phyloP scores from a whole-genome alignment of 768 basidiomycete species.

The Termitomyces eurrhizus region DNA sequence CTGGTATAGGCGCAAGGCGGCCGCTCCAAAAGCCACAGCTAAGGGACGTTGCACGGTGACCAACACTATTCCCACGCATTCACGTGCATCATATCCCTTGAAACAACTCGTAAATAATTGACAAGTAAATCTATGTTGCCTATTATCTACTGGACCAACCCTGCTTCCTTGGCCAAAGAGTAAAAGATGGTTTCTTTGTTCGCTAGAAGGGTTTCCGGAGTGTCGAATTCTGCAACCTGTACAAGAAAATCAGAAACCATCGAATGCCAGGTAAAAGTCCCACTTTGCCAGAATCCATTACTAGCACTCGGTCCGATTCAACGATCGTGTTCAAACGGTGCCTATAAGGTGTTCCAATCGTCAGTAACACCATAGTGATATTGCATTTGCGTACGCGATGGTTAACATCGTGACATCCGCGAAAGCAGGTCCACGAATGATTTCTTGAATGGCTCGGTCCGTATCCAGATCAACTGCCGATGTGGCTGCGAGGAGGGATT shows the following conservation, averaged over 20 bases:
- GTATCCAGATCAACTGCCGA: conserved; percentile 91
- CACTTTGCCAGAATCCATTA: conserved; percentile 77
- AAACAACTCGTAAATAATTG: background rate
- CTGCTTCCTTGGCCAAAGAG: conserved; percentile 63
- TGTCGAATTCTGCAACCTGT: conserved; percentile 76
- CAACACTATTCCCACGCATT: conserved; percentile 14
- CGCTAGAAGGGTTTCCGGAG: conserved; percentile 60
- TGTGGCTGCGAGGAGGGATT: conserved; percentile 48
- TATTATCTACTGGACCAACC: conserved; percentile 27
- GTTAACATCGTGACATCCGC: conserved; percentile 78
- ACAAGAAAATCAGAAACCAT: background rate
- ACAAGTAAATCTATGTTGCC: background rate
- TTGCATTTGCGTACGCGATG: conserved; percentile 60
- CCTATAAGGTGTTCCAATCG: conserved; percentile 28
- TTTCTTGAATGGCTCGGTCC: conserved; percentile 83
- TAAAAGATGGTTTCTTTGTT: conserved; percentile 55
- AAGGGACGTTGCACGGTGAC: conserved; percentile 12
- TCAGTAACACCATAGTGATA: background rate
- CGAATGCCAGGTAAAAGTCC: conserved; percentile 9
- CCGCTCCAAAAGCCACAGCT: conserved; percentile 5
- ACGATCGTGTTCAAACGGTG: conserved; percentile 84
- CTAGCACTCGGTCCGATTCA: conserved; percentile 76
- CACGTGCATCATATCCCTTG: conserved; percentile 2
- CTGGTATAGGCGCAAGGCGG: conserved; percentile 23
- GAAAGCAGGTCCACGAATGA: conserved; percentile 79